These are phyloP conservation scores for Fusarium compactum DNA, from an alignment of 2,329 filamentous ascomycete genomes.

Conservation along the genomic window DNA sequence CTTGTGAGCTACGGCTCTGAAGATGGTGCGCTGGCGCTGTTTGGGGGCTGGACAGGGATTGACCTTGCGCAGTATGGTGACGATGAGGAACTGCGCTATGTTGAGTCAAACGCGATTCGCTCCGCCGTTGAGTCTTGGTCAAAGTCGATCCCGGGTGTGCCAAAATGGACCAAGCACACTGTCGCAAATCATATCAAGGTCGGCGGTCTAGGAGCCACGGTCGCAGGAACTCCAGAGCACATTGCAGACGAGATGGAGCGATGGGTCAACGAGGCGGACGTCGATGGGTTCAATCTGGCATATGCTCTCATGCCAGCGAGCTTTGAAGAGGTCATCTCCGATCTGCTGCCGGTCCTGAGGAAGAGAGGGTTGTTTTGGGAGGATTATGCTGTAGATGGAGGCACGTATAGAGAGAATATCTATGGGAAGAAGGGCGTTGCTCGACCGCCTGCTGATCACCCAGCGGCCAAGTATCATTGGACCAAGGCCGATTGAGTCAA, in stretches of 20 bases:
- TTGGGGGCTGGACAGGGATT: conserved; percentile 79
- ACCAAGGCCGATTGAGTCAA: neutral
- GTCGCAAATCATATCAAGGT: conserved; percentile 76
- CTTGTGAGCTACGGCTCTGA: conserved; percentile 69
- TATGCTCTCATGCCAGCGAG: conserved; percentile 43
- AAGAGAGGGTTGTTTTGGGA: conserved; percentile 69
- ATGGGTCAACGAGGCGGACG: conserved; percentile 76
- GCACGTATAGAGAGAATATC: conserved; percentile 72
- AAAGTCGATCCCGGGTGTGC: conserved; percentile 67
- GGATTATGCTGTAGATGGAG: conserved; percentile 65
- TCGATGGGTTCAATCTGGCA: conserved; percentile 82
- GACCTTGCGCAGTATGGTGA: conserved; percentile 69
- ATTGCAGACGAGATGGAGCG: conserved; percentile 76
- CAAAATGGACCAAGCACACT: conserved; percentile 79
- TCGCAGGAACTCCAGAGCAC: conserved; percentile 72
- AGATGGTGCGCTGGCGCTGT: conserved; percentile 76
- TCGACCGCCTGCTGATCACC: neutral
- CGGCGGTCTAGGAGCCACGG: conserved; percentile 73
- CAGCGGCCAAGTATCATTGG: neutral
- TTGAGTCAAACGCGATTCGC: conserved; percentile 71
- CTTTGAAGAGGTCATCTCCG: conserved; percentile 68
- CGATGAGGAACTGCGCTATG: conserved; percentile 72
- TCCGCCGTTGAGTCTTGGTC: conserved; percentile 68
- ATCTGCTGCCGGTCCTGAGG: conserved; percentile 72
- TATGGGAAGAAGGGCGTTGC: conserved; percentile 51